Evolutionary conservation across 257 asterid genomes (phyloP).

Genomic region (Capsicum pubescens): DNA sequence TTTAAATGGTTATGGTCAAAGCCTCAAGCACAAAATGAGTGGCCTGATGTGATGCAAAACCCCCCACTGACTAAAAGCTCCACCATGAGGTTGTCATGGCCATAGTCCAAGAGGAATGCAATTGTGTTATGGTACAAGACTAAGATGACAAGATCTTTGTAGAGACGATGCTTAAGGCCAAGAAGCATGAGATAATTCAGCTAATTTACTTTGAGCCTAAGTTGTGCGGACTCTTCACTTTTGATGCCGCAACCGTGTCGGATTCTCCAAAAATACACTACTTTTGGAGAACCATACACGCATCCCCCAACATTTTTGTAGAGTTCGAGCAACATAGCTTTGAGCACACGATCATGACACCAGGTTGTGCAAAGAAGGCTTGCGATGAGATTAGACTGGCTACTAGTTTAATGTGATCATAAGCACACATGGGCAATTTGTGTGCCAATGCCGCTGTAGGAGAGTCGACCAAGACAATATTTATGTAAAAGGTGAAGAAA

Average conservation of each 20-base stretch:
- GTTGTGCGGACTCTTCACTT: too few species aligned
- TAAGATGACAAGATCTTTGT: neutral
- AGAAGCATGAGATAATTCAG: neutral
- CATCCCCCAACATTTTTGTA: too few species aligned
- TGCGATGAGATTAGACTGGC: neutral
- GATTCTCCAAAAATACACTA: too few species aligned
- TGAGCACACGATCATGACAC: neutral
- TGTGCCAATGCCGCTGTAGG: neutral
- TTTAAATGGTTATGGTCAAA: too few species aligned
- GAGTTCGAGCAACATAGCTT: too few species aligned
- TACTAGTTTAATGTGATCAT: neutral
- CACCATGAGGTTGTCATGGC: neutral
- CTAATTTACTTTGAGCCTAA: neutral
- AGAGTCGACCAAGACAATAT: neutral
- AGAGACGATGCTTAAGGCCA: neutral
- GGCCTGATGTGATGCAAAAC: neutral
- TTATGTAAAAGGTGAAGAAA: conserved; percentile 11
- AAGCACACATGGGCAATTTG: neutral
- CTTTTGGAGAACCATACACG: too few species aligned
- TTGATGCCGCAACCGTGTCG: too few species aligned
- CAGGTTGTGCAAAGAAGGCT: neutral
- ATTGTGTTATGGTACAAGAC: neutral
- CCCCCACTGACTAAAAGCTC: neutral
- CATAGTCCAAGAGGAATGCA: neutral
- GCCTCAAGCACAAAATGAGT: neutral